These are phyloP conservation scores for Paraconiothyrium sp. DNA, from an alignment of 2,329 filamentous ascomycete genomes.

Conservation along the genomic window DNA sequence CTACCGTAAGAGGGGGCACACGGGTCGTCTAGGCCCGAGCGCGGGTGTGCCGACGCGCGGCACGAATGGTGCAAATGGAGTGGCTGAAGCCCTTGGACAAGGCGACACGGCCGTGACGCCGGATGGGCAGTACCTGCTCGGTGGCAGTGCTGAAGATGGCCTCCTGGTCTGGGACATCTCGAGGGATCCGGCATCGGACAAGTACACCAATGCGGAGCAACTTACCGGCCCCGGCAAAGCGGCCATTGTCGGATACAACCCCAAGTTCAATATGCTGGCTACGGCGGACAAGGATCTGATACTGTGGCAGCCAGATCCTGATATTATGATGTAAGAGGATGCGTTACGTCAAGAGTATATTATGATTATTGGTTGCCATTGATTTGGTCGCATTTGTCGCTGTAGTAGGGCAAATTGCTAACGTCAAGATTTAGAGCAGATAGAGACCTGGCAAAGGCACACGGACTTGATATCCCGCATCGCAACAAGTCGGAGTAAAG, in stretches of 20 bases:
- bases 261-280: constrained; percentile 89
- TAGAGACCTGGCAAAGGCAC: constrained; percentile 8
- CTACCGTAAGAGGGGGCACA: constrained; percentile 54
- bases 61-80: constrained; percentile 58
- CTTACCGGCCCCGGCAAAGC: constrained; percentile 70
- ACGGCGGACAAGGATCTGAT: constrained; percentile 83
- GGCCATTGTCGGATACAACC: constrained; percentile 86
- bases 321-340: constrained; percentile 47
- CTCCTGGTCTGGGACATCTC: constrained; percentile 86
- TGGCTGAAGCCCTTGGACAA: constrained; percentile 55
- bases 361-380: constrained; percentile 1
- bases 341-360: neutral
- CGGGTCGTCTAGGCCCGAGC: constrained; percentile 58
- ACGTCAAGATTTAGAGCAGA: constrained; percentile 11
- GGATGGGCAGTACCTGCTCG: constrained; percentile 87
- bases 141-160: constrained; percentile 76
- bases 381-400: neutral
- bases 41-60: constrained; percentile 60
- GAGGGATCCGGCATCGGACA: constrained; percentile 61
- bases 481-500: neutral
- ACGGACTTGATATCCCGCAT: constrained; percentile 4
- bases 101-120: constrained; percentile 89
- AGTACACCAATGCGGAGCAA: constrained; percentile 70
- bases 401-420: constrained; percentile 4
- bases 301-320: constrained; percentile 59